These are phyloP conservation scores for Fusarium robinianum DNA, from an alignment of 2,329 filamentous ascomycete species.

Conservation along the genomic window DNA sequence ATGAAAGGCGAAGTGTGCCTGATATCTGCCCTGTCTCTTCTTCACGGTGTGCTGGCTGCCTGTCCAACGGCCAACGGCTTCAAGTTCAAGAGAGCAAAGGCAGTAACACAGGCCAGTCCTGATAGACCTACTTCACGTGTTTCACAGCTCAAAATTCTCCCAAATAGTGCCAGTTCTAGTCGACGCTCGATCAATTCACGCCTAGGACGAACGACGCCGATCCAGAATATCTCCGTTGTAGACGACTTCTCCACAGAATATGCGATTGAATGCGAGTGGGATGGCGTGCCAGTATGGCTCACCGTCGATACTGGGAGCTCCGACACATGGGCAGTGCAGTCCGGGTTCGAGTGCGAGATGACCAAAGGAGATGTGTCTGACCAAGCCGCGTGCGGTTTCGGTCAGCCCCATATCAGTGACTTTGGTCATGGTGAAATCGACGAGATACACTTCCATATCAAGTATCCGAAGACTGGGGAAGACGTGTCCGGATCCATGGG, in stretches of 20 bases:
- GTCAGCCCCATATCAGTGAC: constrained; percentile 42
- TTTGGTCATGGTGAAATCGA: constrained; percentile 48
- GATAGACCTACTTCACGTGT: constrained; percentile 39
- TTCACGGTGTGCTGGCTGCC: too few relatives aligned
- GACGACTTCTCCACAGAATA: constrained; percentile 49
- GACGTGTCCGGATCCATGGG: constrained; percentile 53
- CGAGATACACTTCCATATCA: constrained; percentile 51
- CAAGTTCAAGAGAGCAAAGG: constrained; percentile 43
- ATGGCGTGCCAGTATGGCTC: constrained; percentile 46
- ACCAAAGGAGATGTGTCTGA: constrained; percentile 38
- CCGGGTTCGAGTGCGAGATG: constrained; percentile 49
- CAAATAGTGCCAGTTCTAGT: constrained; percentile 17
- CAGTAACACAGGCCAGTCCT: constrained; percentile 28
- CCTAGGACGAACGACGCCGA: constrained; percentile 27
- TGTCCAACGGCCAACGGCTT: constrained; percentile 49
- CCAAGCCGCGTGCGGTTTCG: constrained; percentile 48
- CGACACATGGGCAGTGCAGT: constrained; percentile 54
- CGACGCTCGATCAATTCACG: constrained; percentile 39
- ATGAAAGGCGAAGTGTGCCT: too few relatives aligned
- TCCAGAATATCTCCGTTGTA: constrained; percentile 47
- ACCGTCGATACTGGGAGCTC: constrained; percentile 57
- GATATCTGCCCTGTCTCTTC: too few relatives aligned
- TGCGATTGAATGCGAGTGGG: constrained; percentile 48
- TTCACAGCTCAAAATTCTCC: constrained; percentile 43
- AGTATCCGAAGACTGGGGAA: constrained; percentile 57